phyloP scores from a whole-genome alignment of 257 asterid genomes.

The Solanum virginianum region DNA sequence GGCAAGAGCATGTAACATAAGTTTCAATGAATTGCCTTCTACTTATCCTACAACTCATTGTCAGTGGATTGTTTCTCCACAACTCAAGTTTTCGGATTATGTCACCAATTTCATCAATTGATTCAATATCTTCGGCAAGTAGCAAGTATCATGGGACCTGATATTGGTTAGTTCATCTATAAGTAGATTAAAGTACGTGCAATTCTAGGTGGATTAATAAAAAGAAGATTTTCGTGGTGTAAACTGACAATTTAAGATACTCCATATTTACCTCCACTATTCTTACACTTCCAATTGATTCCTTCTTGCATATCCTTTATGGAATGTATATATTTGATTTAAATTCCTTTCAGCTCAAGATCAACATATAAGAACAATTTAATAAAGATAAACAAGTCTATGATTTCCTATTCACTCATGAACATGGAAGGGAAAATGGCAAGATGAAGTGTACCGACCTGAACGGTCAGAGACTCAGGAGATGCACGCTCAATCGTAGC shows the following conservation, averaged over 20 bases:
- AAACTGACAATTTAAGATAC: background rate
- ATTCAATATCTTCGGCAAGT: background rate
- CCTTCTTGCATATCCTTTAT: background rate
- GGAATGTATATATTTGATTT: background rate
- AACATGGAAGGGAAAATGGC: background rate
- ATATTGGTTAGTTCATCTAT: background rate
- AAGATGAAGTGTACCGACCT: constrained; percentile 32
- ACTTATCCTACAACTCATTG: background rate
- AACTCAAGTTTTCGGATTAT: background rate
- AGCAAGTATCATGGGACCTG: background rate
- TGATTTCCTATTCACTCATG: background rate
- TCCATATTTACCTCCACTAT: background rate
- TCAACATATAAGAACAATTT: background rate
- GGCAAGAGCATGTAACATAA: background rate
- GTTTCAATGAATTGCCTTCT: background rate
- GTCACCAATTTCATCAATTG: background rate
- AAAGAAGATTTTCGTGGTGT: background rate
- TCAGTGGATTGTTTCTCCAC: background rate
- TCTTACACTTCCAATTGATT: background rate
- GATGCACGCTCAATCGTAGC: constrained; percentile 71
- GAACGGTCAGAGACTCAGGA: constrained; percentile 47
- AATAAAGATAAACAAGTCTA: background rate
- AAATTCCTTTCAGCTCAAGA: background rate
- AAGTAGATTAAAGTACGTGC: background rate
- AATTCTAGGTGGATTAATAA: background rate